Percentiles rank a stretch among this genome's conserved stretches.
Conservation (phyloP, 2,329 filamentous ascomycete species). For the Celoporthe dispersa region DNA sequence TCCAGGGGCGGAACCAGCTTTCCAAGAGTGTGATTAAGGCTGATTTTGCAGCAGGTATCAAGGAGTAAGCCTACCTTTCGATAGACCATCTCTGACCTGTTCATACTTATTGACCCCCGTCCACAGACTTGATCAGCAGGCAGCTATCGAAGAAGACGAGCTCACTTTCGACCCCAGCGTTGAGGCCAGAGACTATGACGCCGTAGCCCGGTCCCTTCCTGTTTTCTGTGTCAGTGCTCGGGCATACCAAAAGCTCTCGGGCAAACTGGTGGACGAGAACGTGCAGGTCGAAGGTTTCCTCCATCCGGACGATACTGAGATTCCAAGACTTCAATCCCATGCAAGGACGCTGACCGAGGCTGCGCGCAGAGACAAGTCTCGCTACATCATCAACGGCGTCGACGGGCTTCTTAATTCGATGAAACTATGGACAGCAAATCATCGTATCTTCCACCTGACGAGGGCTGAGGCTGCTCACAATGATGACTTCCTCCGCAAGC, state of each 20-base stretch:
- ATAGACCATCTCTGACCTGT: not conserved
- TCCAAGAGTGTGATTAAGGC: slow-evolving; percentile 57
- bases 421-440: slow-evolving; percentile 43
- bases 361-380: slow-evolving; percentile 40
- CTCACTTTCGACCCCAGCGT: slow-evolving; percentile 57
- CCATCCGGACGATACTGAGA: slow-evolving; percentile 57
- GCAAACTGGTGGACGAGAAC: slow-evolving; percentile 56
- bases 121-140: slow-evolving; percentile 57
- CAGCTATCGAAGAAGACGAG: slow-evolving; percentile 54
- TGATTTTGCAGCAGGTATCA: slow-evolving; percentile 64
- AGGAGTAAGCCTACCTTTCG: slow-evolving; percentile 44
- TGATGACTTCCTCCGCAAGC: not conserved
- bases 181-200: slow-evolving; percentile 61
- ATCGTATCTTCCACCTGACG: not conserved
- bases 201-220: slow-evolving; percentile 58
- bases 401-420: slow-evolving; percentile 57
- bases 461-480: not conserved
- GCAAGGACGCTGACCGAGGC: slow-evolving; percentile 57
- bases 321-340: slow-evolving; percentile 62
- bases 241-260: slow-evolving; percentile 66
- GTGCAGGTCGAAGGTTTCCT: slow-evolving; percentile 55
- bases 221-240: slow-evolving; percentile 69
- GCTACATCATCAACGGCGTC: slow-evolving; percentile 55
- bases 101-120: not conserved
- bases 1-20: slow-evolving; percentile 57